Base-by-base conservation (phyloP, 2,329 filamentous ascomycete genomes). In the Helotiales sp. region DNA sequence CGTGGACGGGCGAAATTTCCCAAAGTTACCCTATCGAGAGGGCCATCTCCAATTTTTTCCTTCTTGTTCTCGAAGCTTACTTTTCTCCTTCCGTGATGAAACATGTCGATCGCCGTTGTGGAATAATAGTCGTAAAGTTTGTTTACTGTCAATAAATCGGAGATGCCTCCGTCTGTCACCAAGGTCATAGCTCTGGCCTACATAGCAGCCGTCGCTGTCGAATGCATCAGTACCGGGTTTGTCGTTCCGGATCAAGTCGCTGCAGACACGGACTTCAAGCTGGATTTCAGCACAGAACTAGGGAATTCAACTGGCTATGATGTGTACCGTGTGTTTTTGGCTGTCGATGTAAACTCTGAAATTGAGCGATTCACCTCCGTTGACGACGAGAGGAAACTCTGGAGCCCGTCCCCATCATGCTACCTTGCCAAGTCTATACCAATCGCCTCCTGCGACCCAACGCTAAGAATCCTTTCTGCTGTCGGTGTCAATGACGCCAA, bases 101-200 rank as follows among this genome's bases (percentile, higher is more conserved):
- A 47, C 24, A 78, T 78, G 3, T 80, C 81, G 20, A 40, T 40
- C 30, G 20, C 30, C 20, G 8, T 24, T 3, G 24, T 26, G 20
- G n/a, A 17, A n/a, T 15, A 55, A 55, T 55, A 55, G 22, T 34
- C 52, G 20, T 24, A 57, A 37, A 24, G 13, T 52, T n/a, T n/a
- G 11, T 37, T 40, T 20, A 17, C 2, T 37, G 54, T 26, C n/a
- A 8, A 24, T 22, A 26, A 34, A 7, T 22, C 20, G 30, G 32
- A 24, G 20, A 57, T 57, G 30, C 17, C 26, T 22, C 32, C 30
- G 11, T 22, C 17, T 1, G 34, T 20, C 30, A 17, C 10, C 20
- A 57, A 22, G 10, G 32, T 11, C 30, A 57, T 57, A 40, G 54
- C 30, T 40, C n/a, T 57, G 54, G 54, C 54, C 5, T 57, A 20